phyloP scores from a whole-genome alignment of 176 grass and related monocot genomes.

The Themeda triandra region DNA sequence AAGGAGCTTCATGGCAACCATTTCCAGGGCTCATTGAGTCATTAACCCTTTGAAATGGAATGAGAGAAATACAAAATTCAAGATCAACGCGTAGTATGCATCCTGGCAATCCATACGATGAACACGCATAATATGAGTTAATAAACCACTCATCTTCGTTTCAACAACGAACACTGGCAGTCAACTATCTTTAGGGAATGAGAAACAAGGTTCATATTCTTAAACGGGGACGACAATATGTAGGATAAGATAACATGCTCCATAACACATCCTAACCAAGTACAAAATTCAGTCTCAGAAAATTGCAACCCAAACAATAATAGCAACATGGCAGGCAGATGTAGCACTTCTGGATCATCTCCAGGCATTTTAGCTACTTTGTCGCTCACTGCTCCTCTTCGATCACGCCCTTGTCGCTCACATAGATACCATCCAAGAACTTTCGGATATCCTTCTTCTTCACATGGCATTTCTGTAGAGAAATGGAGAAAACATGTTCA shows the following conservation, averaged over 20 bases:
- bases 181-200: neutral
- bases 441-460: slow-evolving; percentile 95
- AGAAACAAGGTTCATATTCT: neutral
- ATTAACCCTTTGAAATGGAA: no score
- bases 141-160: neutral
- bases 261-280: slow-evolving; percentile 31
- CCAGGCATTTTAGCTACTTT: neutral
- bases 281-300: slow-evolving; percentile 41
- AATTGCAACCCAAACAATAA: slow-evolving; percentile 19
- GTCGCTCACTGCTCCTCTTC: slow-evolving; percentile 44
- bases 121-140: neutral
- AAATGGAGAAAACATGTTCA: neutral
- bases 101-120: neutral
- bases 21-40: no score
- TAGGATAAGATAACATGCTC: slow-evolving; percentile 25
- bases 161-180: neutral
- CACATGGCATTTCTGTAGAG: slow-evolving; percentile 74
- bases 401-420: slow-evolving; percentile 69
- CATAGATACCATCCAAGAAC: slow-evolving; percentile 82
- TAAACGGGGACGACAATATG: neutral
- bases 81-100: neutral
- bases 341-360: neutral
- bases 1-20: no score
- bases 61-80: no score
- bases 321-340: neutral